Evolutionary conservation across 2,329 filamentous ascomycete species (phyloP), one percentile per base, ranked within the genome.

Genomic region (Xylogone sp.): DNA sequence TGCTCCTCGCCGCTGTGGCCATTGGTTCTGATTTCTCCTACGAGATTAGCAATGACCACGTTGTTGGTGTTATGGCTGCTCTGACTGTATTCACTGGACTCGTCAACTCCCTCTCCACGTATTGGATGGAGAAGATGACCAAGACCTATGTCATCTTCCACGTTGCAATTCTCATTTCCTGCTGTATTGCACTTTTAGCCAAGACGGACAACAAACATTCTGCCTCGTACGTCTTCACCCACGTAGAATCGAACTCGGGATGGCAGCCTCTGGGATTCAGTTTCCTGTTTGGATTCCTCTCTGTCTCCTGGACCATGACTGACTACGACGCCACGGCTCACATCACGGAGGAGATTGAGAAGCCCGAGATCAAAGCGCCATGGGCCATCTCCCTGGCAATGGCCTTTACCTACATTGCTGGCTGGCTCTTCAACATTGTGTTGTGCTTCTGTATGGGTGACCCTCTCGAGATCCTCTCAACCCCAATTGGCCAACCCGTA

Each of bases 261-360:
- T 83, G 79, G 79, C 69, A 59, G 0, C 78, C 78, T 0, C 65
- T 71, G 2, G 79, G 78, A 20, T 82, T 77, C 63, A 77, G 75
- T 2, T 82, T 79, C 61, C 61, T 82, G n/a, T 82, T 83, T 53
- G 79, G 79, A n/a, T 82, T 81, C 61, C 67, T 83, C 21, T 78
- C 76, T 2, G 79, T 81, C 34, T 75, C 74, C 19, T 83, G 79
- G 79, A 82, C 78, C 49, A 82, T 83, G 78, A 82, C 78, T 3
- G 75, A 78, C 58, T 78, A 78, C 60, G 76, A 75, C 60, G 71
- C 71, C 9, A 69, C 68, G n/a, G 66, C 67, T 12, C 66, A 69
- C 58, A 79, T 79, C 48, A 72, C 75, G 8, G 78, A 81, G 60
- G 78, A 81, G 64, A 76, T 79, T 52, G 59, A 69, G 55, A 62